Percentiles rank a stretch among this genome's conserved stretches.
Evolutionary conservation across 495 filamentous ascomycete genomes (phyloP).

Genomic region (Margaritispora aquatica): DNA sequence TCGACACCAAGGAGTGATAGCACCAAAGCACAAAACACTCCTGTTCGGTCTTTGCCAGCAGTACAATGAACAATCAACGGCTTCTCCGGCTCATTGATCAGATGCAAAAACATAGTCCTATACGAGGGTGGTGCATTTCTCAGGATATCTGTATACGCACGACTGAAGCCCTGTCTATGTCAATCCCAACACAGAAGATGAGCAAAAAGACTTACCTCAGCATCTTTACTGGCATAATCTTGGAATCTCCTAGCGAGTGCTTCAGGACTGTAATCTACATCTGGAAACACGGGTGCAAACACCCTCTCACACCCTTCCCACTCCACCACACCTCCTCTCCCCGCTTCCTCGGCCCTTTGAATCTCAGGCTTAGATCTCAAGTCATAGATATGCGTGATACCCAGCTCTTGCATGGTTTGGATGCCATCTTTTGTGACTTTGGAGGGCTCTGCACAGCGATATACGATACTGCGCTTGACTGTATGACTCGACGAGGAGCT

Average conservation of each 20-base stretch:
- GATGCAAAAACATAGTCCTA: conserved; percentile 21
- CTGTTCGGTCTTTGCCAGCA: conserved; percentile 59
- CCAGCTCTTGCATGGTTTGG: conserved; percentile 39
- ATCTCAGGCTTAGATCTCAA: conserved; percentile 52
- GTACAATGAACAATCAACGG: conserved; percentile 54
- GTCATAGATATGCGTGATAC: conserved; percentile 59
- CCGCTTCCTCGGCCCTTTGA: conserved; percentile 27
- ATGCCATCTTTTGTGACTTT: conserved; percentile 45
- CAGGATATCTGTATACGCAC: conserved; percentile 23
- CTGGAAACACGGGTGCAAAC: conserved; percentile 52
- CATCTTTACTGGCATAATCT: conserved; percentile 34
- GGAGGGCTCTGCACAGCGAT: conserved; percentile 52
- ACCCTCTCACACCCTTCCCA: conserved; percentile 44
- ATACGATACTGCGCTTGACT: conserved; percentile 43
- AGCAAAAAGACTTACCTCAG: conserved; percentile 30
- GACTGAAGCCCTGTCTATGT: conserved; percentile 20
- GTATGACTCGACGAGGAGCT: conserved; percentile 14
- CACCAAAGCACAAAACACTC: conserved; percentile 53
- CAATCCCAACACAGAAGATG: neutral
- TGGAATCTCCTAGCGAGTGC: conserved; percentile 40
- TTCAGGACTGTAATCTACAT: conserved; percentile 50
- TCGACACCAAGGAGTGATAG: conserved; percentile 49
- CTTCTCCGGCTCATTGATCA: conserved; percentile 25
- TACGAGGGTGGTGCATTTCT: conserved; percentile 21
- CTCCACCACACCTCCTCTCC: conserved; percentile 29